phyloP scores from a whole-genome alignment of 257 asterid genomes.

The Solanum lycopersicoides region DNA sequence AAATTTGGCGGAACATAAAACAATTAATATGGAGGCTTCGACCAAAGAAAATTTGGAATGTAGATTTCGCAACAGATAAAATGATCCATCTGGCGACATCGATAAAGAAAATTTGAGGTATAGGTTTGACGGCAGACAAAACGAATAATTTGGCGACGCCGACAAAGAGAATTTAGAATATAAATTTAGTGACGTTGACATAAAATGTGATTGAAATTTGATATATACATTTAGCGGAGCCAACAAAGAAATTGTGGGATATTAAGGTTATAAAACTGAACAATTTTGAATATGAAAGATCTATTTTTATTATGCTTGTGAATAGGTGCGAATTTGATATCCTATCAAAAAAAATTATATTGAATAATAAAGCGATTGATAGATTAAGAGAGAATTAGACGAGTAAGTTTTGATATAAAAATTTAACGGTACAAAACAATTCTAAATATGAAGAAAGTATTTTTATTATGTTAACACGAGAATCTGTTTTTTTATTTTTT shows the following conservation, averaged over 20 bases:
- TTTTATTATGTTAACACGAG: too few species aligned
- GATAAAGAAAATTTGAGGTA: too few species aligned
- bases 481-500: too few species aligned
- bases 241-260: not conserved
- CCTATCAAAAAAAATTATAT: not conserved
- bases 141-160: too few species aligned
- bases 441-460: too few species aligned
- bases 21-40: too few species aligned
- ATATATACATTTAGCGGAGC: not conserved
- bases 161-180: not conserved
- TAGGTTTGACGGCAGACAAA: not conserved
- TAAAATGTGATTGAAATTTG: not conserved
- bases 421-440: fast-evolving
- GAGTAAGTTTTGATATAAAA: not conserved
- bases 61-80: too few species aligned
- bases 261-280: too few species aligned
- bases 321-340: not conserved
- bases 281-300: not conserved
- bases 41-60: not conserved
- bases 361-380: not conserved
- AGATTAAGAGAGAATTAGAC: not conserved
- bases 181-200: not conserved
- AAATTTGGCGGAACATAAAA: not conserved
- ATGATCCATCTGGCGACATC: too few species aligned
- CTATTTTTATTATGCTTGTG: not conserved